phyloP scores from a whole-genome alignment of 1,284 basidiomycete genomes.

The Apiotrichum gamsii region DNA sequence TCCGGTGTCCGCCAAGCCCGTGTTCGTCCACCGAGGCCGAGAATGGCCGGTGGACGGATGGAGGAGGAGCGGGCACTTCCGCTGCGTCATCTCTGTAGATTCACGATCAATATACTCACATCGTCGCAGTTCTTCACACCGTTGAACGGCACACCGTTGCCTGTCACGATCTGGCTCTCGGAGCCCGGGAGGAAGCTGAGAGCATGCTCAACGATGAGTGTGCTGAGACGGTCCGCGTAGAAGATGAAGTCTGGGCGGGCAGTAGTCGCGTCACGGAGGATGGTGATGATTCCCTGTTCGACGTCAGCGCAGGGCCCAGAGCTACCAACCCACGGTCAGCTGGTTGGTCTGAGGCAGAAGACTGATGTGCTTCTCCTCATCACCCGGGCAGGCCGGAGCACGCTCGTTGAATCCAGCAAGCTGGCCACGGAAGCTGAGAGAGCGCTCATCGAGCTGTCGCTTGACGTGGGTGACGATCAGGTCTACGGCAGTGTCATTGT shows the following conservation, averaged over 20 bases:
- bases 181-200: slow-evolving; percentile 71
- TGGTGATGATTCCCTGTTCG: slow-evolving; percentile 75
- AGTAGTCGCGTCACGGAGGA: slow-evolving; percentile 66
- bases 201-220: slow-evolving; percentile 76
- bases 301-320: too few species aligned
- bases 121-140: slow-evolving; percentile 55
- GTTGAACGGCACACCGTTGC: slow-evolving; percentile 54
- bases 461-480: slow-evolving; percentile 87
- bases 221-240: slow-evolving; percentile 67
- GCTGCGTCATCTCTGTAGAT: too few species aligned
- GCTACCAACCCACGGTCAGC: slow-evolving; percentile 60
- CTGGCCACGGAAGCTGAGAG: slow-evolving; percentile 65
- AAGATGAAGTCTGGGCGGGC: slow-evolving; percentile 68
- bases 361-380: slow-evolving; percentile 40
- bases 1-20: too few species aligned
- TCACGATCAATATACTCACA: too few species aligned
- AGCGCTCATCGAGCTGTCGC: slow-evolving; percentile 71
- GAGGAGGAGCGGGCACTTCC: too few species aligned
- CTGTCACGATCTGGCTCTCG: slow-evolving; percentile 62
- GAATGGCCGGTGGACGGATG: too few species aligned
- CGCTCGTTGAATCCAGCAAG: slow-evolving; percentile 47
- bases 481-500: slow-evolving; percentile 78
- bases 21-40: too few species aligned
- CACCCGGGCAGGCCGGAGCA: slow-evolving; percentile 16
- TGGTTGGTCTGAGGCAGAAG: slow-evolving; percentile 76